Evolutionary conservation across 2,329 filamentous ascomycete species (phyloP).

Genomic region (Herpotrichia juniperi): DNA sequence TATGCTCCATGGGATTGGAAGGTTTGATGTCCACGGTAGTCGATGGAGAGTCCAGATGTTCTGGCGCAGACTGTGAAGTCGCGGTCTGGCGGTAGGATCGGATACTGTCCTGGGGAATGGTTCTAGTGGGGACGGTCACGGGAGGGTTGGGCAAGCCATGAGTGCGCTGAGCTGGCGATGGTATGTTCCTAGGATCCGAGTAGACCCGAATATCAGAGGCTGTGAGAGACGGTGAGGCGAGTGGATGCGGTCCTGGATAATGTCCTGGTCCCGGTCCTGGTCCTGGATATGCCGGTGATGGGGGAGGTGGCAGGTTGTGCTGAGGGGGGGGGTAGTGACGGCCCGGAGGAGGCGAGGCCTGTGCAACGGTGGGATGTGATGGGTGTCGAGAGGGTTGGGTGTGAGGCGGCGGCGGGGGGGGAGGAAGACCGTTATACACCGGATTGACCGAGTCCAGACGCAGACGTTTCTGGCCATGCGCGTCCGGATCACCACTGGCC

Average conservation of each 20-base stretch:
- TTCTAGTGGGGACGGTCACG: slow-evolving; percentile 33
- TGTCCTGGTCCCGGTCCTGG: slow-evolving; percentile 5
- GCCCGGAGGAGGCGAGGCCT: slow-evolving; percentile 34
- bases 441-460: slow-evolving; percentile 47
- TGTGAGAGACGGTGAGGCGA: slow-evolving; percentile 34
- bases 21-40: slow-evolving; percentile 35
- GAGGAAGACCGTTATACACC: slow-evolving; percentile 41
- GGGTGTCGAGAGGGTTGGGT: slow-evolving; percentile 35
- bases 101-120: slow-evolving; percentile 39
- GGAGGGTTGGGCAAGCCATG: slow-evolving; percentile 41
- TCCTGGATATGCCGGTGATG: slow-evolving; percentile 3
- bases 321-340: slow-evolving; percentile 28
- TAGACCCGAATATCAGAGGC: slow-evolving; percentile 41
- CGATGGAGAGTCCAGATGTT: slow-evolving; percentile 29
- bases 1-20: slow-evolving; percentile 44
- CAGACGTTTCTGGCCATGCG: slow-evolving; percentile 44
- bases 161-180: slow-evolving; percentile 41
- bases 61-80: slow-evolving; percentile 36
- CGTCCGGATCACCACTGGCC: slow-evolving; percentile 45
- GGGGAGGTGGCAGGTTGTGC: slow-evolving; percentile 9
- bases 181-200: slow-evolving; percentile 39
- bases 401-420: slow-evolving; percentile 38
- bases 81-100: slow-evolving; percentile 35
- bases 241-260: slow-evolving; percentile 30
- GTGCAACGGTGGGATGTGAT: slow-evolving; percentile 35